Percentiles rank a stretch among this genome's conserved stretches.
phyloP scores from a whole-genome alignment of 208 protist species.

The Trypanosoma conorhini region DNA sequence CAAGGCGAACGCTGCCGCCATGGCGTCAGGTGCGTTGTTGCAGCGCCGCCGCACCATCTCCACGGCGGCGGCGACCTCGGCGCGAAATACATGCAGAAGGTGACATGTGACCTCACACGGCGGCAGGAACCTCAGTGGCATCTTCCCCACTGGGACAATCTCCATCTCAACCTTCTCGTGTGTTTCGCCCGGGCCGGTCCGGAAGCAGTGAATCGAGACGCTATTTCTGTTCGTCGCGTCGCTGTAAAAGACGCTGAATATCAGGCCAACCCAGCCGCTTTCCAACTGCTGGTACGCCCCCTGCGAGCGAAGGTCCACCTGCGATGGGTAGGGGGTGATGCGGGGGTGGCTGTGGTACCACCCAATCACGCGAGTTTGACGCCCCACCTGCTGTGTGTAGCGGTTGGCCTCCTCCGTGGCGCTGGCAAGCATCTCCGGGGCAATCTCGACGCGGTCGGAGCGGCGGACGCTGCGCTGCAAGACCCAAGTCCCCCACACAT shows the following conservation, averaged over 20 bases:
- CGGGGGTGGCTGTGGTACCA: conserved; percentile 92
- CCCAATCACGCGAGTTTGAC: conserved; percentile 58
- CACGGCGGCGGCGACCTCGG: conserved; percentile 37
- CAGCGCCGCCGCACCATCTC: conserved; percentile 27
- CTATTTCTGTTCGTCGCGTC: conserved; percentile 33
- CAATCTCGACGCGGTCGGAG: conserved; percentile 79
- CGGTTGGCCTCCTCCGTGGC: conserved; percentile 62
- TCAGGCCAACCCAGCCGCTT: conserved; percentile 80
- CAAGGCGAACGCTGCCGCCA: conserved; percentile 39
- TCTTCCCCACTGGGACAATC: conserved; percentile 32
- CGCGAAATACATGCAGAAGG: conserved; percentile 26
- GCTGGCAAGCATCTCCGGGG: conserved; percentile 47
- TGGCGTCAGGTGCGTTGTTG: conserved; percentile 24
- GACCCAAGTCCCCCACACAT: conserved; percentile 54
- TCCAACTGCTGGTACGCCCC: conserved; percentile 74
- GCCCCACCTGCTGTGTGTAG: conserved; percentile 30
- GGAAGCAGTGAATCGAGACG: conserved; percentile 72
- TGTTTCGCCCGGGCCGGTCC: conserved; percentile 38
- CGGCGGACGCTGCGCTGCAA: conserved; percentile 68
- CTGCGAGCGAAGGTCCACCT: conserved; percentile 79
- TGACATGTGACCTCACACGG: conserved; percentile 2
- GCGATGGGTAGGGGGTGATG: conserved; percentile 70
- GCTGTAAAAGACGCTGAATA: conserved; percentile 83
- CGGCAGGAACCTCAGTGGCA: conserved; percentile 19
- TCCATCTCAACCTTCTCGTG: conserved; percentile 52